Conservation (phyloP, 768 basidiomycete species). For the Lactifluus piperatus region DNA sequence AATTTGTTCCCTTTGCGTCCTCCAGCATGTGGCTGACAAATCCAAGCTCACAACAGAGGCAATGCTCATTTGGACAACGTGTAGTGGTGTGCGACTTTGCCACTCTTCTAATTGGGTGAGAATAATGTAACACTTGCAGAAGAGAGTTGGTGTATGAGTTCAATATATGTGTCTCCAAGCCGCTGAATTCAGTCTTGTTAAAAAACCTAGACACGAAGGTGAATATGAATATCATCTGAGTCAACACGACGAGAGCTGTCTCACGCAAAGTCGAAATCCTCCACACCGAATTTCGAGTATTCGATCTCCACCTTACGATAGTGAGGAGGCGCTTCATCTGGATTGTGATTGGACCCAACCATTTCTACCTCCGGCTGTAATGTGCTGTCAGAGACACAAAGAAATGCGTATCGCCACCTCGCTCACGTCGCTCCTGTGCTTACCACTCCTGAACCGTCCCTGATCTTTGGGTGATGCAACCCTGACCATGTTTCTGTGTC, state of each 20-base stretch:
- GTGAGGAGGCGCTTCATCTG: constrained; percentile 60
- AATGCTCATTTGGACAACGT: constrained; percentile 84
- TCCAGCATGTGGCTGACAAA: constrained; percentile 94
- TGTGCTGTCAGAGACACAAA: not conserved
- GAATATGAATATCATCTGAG: not conserved
- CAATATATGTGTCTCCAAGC: constrained; percentile 92
- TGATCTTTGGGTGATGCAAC: constrained; percentile 44
- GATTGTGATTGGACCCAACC: constrained; percentile 42
- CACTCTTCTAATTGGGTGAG: constrained; percentile 61
- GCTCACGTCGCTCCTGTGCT: constrained; percentile 42
- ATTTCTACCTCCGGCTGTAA: constrained; percentile 43
- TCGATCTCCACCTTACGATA: constrained; percentile 96
- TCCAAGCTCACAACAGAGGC: constrained; percentile 89
- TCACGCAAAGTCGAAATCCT: constrained; percentile 97
- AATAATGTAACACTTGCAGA: constrained; percentile 86
- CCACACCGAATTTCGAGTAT: constrained; percentile 97
- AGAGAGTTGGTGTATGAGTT: constrained; percentile 95
- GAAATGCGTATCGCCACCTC: not conserved
- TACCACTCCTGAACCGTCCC: constrained; percentile 83
- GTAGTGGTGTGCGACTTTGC: constrained; percentile 91
- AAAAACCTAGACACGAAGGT: constrained; percentile 45
- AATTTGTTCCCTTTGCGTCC: constrained; percentile 89
- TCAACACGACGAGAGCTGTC: constrained; percentile 16
- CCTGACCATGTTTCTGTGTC: constrained; percentile 68
- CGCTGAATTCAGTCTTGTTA: constrained; percentile 84